phyloP scores from a whole-genome alignment of 257 asterid genomes.

The Scutellaria galericulata region DNA sequence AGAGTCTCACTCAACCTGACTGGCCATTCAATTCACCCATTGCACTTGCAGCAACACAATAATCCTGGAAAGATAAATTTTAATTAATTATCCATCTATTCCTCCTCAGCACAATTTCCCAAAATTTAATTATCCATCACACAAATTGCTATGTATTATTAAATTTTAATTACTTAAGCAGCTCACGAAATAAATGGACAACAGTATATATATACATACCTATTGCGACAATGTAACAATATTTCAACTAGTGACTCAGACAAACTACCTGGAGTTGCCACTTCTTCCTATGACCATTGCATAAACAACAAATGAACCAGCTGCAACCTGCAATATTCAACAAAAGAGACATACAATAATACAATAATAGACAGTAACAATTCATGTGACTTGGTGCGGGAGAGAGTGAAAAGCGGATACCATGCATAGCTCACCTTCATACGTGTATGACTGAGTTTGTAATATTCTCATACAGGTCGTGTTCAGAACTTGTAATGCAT shows the following conservation, averaged over 20 bases:
- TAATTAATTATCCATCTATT: no score
- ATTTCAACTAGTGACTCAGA: constrained; percentile 67
- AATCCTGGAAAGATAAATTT: no score
- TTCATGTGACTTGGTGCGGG: constrained; percentile 9
- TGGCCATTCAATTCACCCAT: no score
- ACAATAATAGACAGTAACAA: not conserved
- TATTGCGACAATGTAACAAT: constrained; percentile 58
- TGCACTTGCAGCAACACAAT: no score
- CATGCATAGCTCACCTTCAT: constrained; percentile 62
- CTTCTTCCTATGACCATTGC: constrained; percentile 65
- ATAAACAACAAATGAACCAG: constrained; percentile 68
- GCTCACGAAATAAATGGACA: not conserved
- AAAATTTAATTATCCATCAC: constrained; percentile 5
- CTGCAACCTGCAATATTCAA: constrained; percentile 62
- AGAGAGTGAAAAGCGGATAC: constrained; percentile 26
- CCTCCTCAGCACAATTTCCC: not conserved
- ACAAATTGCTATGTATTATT: constrained; percentile 10
- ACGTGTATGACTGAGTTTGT: constrained; percentile 40
- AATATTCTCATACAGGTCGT: no score
- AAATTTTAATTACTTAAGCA: constrained; percentile 23
- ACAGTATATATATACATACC: constrained; percentile 46
- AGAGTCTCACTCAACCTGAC: no score
- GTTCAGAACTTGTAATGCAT: no score
- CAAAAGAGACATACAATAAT: constrained; percentile 22
- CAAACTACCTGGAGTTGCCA: constrained; percentile 69